Base-by-base conservation (phyloP, 805 yeast species). In the Kluyveromyces wickerhamii region DNA sequence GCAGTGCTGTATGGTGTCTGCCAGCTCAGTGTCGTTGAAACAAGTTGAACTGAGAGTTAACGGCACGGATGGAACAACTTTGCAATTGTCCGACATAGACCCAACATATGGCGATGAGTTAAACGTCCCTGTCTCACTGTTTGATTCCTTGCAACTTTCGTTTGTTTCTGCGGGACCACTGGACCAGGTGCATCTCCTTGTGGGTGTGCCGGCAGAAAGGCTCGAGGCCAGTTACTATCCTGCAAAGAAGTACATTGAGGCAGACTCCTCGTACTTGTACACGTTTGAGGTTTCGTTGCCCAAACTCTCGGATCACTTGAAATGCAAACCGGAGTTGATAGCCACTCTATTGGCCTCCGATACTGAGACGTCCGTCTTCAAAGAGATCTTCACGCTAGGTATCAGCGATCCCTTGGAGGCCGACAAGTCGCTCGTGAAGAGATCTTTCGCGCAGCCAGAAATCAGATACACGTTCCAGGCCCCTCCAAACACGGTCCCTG, bases 391-490 rank as follows among this genome's bases (percentile, higher is more conserved):
- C 26, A 7, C 12, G 9, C 16, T 30, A 13, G 21, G 16, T 12
- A 22, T 30, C 4, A 15, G 9, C 4, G 25, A 30, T 30, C 26
- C 26, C 9, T 25, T 28, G n/a, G 22, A 13, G 3, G 12, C 38
- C 14, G 32, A 36, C 15, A 43, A 42, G 20, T 23, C 26, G 5
- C 35, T 32, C 22, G 56, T 57, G 20, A 13, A 33, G 3, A 45
- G n/a, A n/a, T n/a, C n/a, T n/a, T n/a, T n/a, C n/a, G n/a, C n/a
- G n/a, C n/a, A 67, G 51, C 72, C 77, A 2, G 87, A 79, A 57
- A 79, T 85, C 43, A 57, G 56, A 43, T 86, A 83, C 55, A 52
- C 59, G 23, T 86, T 85, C 63, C 67, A 65, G 36, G 53, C 59
- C 4, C 71, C 70, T n/a, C 74, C 77, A 14, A 57, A 57, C 21